phyloP scores from a whole-genome alignment of 2,329 filamentous ascomycete genomes.

The Shiraia bambusicola region DNA sequence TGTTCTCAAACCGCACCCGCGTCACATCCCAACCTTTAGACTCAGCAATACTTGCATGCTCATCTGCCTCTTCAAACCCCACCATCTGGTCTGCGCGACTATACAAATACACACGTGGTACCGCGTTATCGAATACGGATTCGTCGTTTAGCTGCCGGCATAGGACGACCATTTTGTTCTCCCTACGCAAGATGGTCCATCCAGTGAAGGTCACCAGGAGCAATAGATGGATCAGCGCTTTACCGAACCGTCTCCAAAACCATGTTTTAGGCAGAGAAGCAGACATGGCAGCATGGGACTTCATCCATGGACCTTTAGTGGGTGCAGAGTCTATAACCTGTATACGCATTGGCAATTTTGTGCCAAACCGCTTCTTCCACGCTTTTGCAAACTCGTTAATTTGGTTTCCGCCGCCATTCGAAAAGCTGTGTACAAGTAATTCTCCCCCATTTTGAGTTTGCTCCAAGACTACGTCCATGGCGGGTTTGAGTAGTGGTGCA shows the following conservation, averaged over 20 bases:
- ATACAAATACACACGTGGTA: conserved; percentile 59
- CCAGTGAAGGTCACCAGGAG: conserved; percentile 25
- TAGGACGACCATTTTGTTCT: conserved; percentile 31
- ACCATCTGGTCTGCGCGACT: conserved; percentile 61
- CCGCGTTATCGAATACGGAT: conserved; percentile 26
- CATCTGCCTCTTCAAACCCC: conserved; percentile 57
- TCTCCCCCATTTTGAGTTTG: conserved; percentile 25
- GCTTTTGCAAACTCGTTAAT: conserved; percentile 35
- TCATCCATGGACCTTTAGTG: conserved; percentile 35
- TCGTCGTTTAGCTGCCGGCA: conserved; percentile 35
- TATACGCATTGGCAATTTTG: conserved; percentile 28
- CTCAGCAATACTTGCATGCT: conserved; percentile 53
- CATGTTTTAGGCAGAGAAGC: conserved; percentile 26
- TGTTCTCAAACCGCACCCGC: conserved; percentile 58
- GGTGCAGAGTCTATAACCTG: conserved; percentile 41
- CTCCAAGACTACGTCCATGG: conserved; percentile 26
- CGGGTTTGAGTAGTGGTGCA: conserved; percentile 22
- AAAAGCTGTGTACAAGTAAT: conserved; percentile 40
- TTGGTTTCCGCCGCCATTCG: conserved; percentile 41
- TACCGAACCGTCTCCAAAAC: conserved; percentile 32
- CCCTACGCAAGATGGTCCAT: conserved; percentile 16
- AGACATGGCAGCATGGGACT: conserved; percentile 33
- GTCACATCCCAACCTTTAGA: conserved; percentile 53
- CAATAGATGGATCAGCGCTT: conserved; percentile 28
- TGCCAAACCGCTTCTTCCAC: conserved; percentile 26